Percentiles rank a stretch among this genome's conserved stretches.
Evolutionary conservation across 768 basidiomycete species (phyloP).

Genomic region (Fistulinella prunicolor): DNA sequence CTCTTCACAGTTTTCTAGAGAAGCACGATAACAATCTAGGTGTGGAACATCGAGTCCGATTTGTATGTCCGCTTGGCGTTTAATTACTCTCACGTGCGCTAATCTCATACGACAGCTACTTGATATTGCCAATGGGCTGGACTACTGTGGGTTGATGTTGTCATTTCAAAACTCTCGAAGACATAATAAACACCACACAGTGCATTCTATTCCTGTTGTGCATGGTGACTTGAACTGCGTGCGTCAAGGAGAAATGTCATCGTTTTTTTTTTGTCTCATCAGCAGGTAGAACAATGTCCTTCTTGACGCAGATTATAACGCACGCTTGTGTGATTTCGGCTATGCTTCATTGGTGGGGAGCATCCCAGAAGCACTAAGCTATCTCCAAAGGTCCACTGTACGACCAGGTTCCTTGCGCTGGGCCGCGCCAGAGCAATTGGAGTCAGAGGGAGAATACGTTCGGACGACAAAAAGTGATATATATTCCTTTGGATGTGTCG

Average conservation of each 20-base stretch:
- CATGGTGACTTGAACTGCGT: constrained; percentile 21
- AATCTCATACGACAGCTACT: constrained; percentile 13
- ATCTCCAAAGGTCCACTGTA: constrained; percentile 24
- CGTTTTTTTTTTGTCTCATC: not conserved
- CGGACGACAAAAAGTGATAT: constrained; percentile 13
- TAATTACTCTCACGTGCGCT: constrained; percentile 17
- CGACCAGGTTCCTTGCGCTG: constrained; percentile 39
- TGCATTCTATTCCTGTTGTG: constrained; percentile 12
- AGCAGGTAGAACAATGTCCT: constrained; percentile 17
- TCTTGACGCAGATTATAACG: constrained; percentile 24
- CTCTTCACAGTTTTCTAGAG: constrained; percentile 18
- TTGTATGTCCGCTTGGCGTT: constrained; percentile 13
- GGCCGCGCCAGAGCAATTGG: constrained; percentile 37
- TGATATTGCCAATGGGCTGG: constrained; percentile 14
- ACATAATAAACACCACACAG: not conserved
- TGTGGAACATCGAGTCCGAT: constrained; percentile 2
- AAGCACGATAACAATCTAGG: not conserved
- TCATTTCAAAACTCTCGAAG: not conserved
- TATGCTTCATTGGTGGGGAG: constrained; percentile 26
- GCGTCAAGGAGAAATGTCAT: not conserved
- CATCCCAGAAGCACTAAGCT: constrained; percentile 1
- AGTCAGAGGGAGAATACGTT: constrained; percentile 2
- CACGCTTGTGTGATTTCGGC: constrained; percentile 44
- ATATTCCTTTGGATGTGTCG: constrained; percentile 32
- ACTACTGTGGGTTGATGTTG: constrained; percentile 5